Percentiles rank a stretch among this genome's conserved stretches.
Evolutionary conservation across 1,284 basidiomycete species (phyloP).

Genomic region (Phaffia rhodozyma): DNA sequence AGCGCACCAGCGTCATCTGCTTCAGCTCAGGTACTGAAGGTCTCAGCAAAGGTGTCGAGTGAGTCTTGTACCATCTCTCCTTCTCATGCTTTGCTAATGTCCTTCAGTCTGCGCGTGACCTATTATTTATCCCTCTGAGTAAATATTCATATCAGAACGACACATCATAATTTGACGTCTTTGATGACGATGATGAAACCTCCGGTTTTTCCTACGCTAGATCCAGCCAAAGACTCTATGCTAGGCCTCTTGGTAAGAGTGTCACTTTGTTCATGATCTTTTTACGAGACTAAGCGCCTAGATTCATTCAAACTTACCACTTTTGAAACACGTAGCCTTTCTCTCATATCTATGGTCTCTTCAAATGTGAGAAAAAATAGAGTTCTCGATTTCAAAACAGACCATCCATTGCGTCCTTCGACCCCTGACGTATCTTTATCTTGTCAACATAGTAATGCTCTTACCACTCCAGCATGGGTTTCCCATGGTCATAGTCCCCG

Average conservation of each 20-base stretch:
- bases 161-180: slow-evolving; percentile 50
- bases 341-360: slow-evolving; percentile 28
- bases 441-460: slow-evolving; percentile 41
- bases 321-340: slow-evolving; percentile 36
- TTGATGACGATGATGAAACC: slow-evolving; percentile 37
- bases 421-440: slow-evolving; percentile 39
- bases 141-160: slow-evolving; percentile 38
- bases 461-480: slow-evolving; percentile 49
- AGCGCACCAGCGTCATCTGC: slow-evolving; percentile 48
- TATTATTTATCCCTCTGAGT: slow-evolving; percentile 24
- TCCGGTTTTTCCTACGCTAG: slow-evolving; percentile 36
- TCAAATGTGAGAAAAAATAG: slow-evolving; percentile 18
- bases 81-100: neutral
- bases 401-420: no score
- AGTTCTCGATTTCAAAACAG: neutral
- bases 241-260: slow-evolving; percentile 41
- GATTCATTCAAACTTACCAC: neutral
- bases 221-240: slow-evolving; percentile 39
- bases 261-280: no score
- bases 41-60: slow-evolving; percentile 34
- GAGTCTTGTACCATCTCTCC: neutral
- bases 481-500: slow-evolving; percentile 52
- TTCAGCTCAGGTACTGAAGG: slow-evolving; percentile 52
- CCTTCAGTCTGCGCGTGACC: slow-evolving; percentile 21
- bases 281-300: neutral